phyloP scores from a whole-genome alignment of 257 asterid species.

The Cordia subcordata region DNA sequence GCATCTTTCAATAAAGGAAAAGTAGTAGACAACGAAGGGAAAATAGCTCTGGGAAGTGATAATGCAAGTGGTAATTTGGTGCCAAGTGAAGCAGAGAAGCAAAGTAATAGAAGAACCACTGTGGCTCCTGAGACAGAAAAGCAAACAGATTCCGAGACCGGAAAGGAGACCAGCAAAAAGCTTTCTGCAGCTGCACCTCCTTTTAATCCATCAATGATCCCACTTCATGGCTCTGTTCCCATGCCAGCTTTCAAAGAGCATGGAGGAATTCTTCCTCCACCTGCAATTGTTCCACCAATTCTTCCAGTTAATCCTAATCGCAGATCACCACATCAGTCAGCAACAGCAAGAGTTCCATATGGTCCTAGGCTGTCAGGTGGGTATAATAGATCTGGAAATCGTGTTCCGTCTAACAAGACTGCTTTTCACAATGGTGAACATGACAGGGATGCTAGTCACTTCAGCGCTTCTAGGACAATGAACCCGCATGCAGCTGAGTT shows the following conservation, averaged over 20 bases:
- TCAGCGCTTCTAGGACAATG: slow-evolving; percentile 50
- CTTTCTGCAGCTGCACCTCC: slow-evolving; percentile 89
- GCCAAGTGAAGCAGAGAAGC: slow-evolving; percentile 32
- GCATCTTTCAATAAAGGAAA: slow-evolving; percentile 23
- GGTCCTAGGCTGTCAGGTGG: slow-evolving; percentile 85
- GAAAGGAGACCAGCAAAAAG: slow-evolving; percentile 60
- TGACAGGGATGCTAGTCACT: slow-evolving; percentile 48
- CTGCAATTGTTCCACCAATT: slow-evolving; percentile 52
- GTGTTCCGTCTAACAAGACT: slow-evolving; percentile 56
- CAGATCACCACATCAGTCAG: slow-evolving; percentile 79
- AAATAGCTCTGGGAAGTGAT: slow-evolving; percentile 15
- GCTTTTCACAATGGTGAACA: slow-evolving; percentile 46
- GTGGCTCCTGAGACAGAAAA: slow-evolving; percentile 38
- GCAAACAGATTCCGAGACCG: slow-evolving; percentile 45
- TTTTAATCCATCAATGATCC: slow-evolving; percentile 54
- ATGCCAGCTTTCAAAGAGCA: slow-evolving; percentile 51
- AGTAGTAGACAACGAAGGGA: slow-evolving; percentile 17
- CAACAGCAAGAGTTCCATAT: slow-evolving; percentile 64
- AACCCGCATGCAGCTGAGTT: slow-evolving; percentile 81
- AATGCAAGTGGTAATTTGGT: slow-evolving; percentile 14
- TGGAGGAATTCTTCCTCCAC: slow-evolving; percentile 76
- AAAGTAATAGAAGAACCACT: slow-evolving; percentile 17
- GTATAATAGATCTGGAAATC: slow-evolving; percentile 55
- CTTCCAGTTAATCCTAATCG: slow-evolving; percentile 56
- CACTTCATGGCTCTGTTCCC: slow-evolving; percentile 55